Base-by-base conservation (phyloP, 139 green algal species). In the Gonium pectorale region DNA sequence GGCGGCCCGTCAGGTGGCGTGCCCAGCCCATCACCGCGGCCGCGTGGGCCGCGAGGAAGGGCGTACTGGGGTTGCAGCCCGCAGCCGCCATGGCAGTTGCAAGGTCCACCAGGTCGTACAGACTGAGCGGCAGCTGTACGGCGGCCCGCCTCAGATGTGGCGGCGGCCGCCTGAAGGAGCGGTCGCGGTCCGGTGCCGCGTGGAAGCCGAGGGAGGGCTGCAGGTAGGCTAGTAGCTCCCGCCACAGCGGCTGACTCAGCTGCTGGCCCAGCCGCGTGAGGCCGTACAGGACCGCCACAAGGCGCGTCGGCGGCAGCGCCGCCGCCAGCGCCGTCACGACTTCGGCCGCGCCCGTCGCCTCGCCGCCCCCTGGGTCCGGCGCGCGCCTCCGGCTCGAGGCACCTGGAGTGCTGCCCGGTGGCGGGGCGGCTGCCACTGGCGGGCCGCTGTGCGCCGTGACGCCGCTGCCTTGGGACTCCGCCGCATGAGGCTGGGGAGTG, bases 51-150 rank as follows among this genome's bases (percentile, higher is more conserved):
- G 68, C 22, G 9, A 83, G 43, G 43, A 83, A 73, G 41, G 43
- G 22, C 7, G 77, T 74, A 5, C 38, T 66, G n/a, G 77, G 77
- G 44, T 83, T 83, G 77, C 77, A 83, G 60, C 77, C 77, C 8
- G 77, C 60, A 4, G 43, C 24, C 1, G 60, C 43, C 41, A 83
- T 49, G 59, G 77, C 77, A 9, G 33, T 38, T 2, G 77, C 77
- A 11, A 83, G 41, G 24, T 83, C 77, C 43, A 83, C 77, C 41
- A 83, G 31, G 43, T 83, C 77, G 31, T 83, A 83, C 19, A 52
- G 77, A 15, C 31, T 83, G 6, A 83, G 60, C 7, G 54, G 54
- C 27, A 46, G 62, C n/a, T 68, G 62, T n/a, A n/a, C n/a, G n/a
- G n/a, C n/a, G n/a, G n/a, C n/a, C n/a, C n/a, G n/a, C n/a, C n/a